Percentiles rank a stretch among this genome's conserved stretches.
Conservation (phyloP, 2,329 filamentous ascomycete species). For the Exophiala spinifera region DNA sequence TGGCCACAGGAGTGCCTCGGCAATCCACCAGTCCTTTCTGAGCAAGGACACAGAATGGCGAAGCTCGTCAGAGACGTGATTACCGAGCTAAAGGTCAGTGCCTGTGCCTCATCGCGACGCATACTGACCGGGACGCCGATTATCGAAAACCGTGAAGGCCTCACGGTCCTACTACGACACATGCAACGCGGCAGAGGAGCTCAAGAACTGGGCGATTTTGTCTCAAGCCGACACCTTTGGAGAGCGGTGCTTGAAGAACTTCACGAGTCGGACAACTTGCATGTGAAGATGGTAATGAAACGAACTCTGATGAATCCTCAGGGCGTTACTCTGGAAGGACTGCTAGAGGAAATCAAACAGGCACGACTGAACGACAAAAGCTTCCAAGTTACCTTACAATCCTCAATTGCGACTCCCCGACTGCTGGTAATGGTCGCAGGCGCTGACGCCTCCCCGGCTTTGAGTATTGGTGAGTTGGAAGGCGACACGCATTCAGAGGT, state of each 20-base stretch:
- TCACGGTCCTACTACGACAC: background rate
- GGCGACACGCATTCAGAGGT: background rate
- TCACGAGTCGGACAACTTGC: background rate
- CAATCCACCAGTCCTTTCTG: background rate
- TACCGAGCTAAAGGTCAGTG: background rate
- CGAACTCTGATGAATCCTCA: background rate
- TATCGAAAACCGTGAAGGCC: background rate
- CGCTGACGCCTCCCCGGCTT: background rate
- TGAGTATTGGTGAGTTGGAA: background rate
- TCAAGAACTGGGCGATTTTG: background rate
- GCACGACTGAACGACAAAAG: background rate
- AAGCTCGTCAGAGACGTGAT: background rate
- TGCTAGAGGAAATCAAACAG: background rate
- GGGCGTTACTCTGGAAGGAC: background rate
- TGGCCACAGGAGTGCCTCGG: background rate
- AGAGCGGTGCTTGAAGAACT: background rate
- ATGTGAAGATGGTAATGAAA: background rate
- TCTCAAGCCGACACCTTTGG: background rate
- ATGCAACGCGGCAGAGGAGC: conserved; percentile 1
- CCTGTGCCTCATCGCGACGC: background rate
- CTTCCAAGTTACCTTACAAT: background rate
- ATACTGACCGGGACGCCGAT: background rate
- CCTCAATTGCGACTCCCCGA: background rate
- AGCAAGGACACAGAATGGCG: background rate
- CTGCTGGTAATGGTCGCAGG: background rate